Conservation (phyloP, 2,329 filamentous ascomycete species). For the Arthrobotrys iridis region DNA sequence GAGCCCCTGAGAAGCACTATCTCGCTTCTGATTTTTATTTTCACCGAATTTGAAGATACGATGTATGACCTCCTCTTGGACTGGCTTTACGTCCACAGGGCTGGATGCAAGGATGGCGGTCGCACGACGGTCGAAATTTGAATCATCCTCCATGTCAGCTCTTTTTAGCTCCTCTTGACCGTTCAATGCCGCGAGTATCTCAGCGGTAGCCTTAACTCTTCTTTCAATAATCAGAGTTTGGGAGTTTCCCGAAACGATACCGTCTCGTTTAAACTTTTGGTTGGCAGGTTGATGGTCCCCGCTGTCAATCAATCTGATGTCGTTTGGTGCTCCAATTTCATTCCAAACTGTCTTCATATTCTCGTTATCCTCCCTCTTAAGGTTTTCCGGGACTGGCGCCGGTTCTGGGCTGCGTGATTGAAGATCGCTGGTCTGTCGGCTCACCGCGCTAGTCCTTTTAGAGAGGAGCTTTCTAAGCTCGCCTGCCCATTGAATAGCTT, state of each 20-base stretch:
- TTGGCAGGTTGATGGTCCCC: background rate
- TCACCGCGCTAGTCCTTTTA: background rate
- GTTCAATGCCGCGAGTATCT: background rate
- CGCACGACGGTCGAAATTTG: background rate
- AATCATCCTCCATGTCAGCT: background rate
- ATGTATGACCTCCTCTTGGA: slow-evolving; percentile 1
- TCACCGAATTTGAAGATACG: background rate
- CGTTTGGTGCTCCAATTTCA: background rate
- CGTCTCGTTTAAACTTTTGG: background rate
- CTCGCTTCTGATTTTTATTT: background rate
- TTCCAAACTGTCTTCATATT: background rate
- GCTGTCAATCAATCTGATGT: background rate
- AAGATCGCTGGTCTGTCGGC: background rate
- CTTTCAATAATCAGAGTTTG: background rate
- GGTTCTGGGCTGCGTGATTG: background rate
- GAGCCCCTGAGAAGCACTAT: background rate
- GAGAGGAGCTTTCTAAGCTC: background rate
- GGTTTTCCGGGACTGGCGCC: background rate
- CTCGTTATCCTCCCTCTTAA: background rate
- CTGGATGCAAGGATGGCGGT: background rate
- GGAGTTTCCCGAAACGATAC: too few species aligned
- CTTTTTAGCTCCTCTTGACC: background rate
- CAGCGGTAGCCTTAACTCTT: background rate
- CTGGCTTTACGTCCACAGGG: background rate
- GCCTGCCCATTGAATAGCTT: background rate